These are phyloP conservation scores for Ustilago hordei DNA, from an alignment of 1,284 basidiomycete species.

Conservation along the genomic window DNA sequence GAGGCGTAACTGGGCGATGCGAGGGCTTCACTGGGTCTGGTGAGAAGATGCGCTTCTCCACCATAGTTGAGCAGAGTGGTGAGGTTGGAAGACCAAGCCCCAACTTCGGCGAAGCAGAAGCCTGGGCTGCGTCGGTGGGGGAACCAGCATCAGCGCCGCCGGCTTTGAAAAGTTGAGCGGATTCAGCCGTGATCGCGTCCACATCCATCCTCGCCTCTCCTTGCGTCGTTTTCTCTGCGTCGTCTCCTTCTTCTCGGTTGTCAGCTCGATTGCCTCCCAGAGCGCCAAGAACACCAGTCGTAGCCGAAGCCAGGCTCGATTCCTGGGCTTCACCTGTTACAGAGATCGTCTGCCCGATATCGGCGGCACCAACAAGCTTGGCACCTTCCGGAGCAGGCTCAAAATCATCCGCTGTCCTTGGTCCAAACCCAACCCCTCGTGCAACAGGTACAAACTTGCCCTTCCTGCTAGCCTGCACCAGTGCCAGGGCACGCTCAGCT, in stretches of 20 bases:
- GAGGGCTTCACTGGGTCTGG: constrained; percentile 48
- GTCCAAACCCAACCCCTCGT: constrained; percentile 40
- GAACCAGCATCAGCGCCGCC: constrained; percentile 17
- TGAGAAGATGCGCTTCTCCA: constrained; percentile 33
- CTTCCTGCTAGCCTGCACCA: constrained; percentile 30
- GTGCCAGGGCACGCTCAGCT: constrained; percentile 21
- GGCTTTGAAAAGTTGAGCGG: constrained; percentile 25
- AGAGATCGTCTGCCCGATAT: constrained; percentile 20
- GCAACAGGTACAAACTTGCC: constrained; percentile 46
- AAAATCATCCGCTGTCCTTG: constrained; percentile 31
- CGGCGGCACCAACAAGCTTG: constrained; percentile 23
- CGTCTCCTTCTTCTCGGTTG: neutral
- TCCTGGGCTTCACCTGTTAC: constrained; percentile 12
- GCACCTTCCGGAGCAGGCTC: constrained; percentile 37
- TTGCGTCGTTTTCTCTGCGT: neutral
- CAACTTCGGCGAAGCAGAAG: constrained; percentile 11
- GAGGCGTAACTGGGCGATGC: constrained; percentile 31
- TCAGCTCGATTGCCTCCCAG: neutral
- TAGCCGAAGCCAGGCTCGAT: constrained; percentile 3
- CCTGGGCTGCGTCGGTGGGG: neutral
- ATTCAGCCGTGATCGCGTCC: constrained; percentile 40
- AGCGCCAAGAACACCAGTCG: constrained; percentile 16
- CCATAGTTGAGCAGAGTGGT: constrained; percentile 16
- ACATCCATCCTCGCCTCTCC: constrained; percentile 29
- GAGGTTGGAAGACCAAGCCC: constrained; percentile 25